Percentiles rank a stretch among this genome's conserved stretches.
phyloP scores from a whole-genome alignment of 768 basidiomycete species.

The Suillus clintonianus region DNA sequence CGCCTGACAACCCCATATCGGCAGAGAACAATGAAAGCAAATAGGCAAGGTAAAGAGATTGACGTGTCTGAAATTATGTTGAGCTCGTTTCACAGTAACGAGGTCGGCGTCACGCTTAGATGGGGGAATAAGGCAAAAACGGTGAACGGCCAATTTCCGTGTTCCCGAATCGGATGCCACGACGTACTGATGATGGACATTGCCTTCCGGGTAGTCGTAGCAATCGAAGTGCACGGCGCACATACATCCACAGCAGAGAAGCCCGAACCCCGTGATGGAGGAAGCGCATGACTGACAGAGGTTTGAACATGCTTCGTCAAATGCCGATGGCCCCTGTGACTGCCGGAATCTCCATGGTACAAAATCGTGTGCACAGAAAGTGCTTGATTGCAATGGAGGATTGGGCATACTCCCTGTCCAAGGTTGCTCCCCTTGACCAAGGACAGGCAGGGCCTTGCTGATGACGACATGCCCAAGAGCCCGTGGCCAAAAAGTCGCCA shows the following conservation, averaged over 20 bases:
- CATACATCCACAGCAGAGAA: constrained; percentile 72
- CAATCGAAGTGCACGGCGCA: constrained; percentile 77
- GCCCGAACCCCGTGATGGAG: constrained; percentile 63
- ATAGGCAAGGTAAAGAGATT: constrained; percentile 76
- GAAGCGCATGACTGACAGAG: constrained; percentile 60
- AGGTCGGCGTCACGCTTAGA: constrained; percentile 26
- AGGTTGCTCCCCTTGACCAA: constrained; percentile 19
- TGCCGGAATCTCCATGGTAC: constrained; percentile 63
- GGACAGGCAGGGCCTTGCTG: constrained; percentile 50
- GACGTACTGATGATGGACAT: constrained; percentile 55
- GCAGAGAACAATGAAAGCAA: constrained; percentile 65
- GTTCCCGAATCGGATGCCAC: constrained; percentile 44
- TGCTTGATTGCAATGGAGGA: constrained; percentile 26
- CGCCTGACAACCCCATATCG: constrained; percentile 80
- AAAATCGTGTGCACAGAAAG: constrained; percentile 55
- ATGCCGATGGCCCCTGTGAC: constrained; percentile 20
- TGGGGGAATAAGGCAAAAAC: constrained; percentile 54
- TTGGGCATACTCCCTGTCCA: constrained; percentile 19
- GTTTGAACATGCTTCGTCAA: constrained; percentile 37
- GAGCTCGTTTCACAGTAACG: constrained; percentile 25
- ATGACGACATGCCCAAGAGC: constrained; percentile 67
- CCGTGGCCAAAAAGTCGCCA: constrained; percentile 68
- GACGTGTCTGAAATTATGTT: constrained; percentile 56
- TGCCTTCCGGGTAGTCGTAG: constrained; percentile 71
- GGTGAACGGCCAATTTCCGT: constrained; percentile 61